phyloP scores from a whole-genome alignment of 169 alveolate species.

The Theileria luwenshuni region DNA sequence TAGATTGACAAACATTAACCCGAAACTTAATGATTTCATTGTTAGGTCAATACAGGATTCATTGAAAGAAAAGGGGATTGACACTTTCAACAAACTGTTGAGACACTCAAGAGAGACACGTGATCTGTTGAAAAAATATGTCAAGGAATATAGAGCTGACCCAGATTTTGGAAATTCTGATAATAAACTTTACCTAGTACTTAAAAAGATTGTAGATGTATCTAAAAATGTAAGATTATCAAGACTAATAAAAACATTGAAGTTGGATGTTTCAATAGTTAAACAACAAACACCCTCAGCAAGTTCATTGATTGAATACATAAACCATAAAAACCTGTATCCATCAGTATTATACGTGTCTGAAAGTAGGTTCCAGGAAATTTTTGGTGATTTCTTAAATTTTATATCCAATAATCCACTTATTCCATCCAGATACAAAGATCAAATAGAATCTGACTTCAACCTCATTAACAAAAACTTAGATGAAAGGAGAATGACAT shows the following conservation, averaged over 20 bases:
- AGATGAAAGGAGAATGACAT: neutral
- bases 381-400: too few relatives aligned
- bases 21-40: neutral
- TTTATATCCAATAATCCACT: too few relatives aligned
- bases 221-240: neutral
- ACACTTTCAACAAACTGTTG: slow-evolving; percentile 26
- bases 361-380: too few relatives aligned
- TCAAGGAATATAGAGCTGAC: neutral
- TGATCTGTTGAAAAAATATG: neutral
- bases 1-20: neutral
- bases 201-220: slow-evolving; percentile 8
- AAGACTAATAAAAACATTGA: neutral
- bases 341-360: slow-evolving; percentile 21
- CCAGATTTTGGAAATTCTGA: neutral
- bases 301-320: neutral
- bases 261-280: neutral
- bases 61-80: slow-evolving; percentile 32
- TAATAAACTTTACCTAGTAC: neutral
- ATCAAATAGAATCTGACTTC: too few relatives aligned
- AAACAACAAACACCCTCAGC: neutral
- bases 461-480: too few relatives aligned
- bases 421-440: too few relatives aligned
- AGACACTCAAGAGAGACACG: neutral
- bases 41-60: slow-evolving; percentile 28
- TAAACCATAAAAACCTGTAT: slow-evolving; percentile 6